A percentile compares a stretch with the other conserved stretches of the same genome.
Conservation (phyloP, 352 stramenopile genomes). For the Thalassiosira livingstoniorum region DNA sequence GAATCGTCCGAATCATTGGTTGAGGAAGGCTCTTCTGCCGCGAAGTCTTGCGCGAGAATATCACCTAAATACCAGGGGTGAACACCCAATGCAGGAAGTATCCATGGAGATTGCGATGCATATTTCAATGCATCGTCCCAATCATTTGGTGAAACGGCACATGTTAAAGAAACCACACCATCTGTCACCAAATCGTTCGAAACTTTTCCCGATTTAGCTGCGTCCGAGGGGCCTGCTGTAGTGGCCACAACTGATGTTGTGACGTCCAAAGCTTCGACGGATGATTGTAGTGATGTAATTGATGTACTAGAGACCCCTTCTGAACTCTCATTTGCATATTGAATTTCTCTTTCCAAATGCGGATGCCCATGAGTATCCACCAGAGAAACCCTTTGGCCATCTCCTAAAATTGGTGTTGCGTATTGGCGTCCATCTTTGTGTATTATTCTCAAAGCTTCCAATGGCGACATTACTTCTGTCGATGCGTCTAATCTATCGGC, state of each 20-base stretch:
- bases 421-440: constrained; percentile 5
- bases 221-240: not conserved
- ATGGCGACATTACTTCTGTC: constrained; percentile 30
- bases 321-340: constrained; percentile 40
- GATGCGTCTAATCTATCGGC: not conserved
- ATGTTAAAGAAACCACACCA: constrained; percentile 62
- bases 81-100: constrained; percentile 71
- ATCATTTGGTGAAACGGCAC: constrained; percentile 70
- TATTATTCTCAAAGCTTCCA: constrained; percentile 52
- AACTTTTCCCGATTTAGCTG: not conserved
- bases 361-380: constrained; percentile 83
- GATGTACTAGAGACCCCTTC: not conserved
- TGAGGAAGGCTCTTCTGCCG: not conserved
- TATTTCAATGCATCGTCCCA: constrained; percentile 72
- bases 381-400: constrained; percentile 40
- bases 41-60: constrained; percentile 19
- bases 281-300: constrained; percentile 11
- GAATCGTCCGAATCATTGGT: not conserved
- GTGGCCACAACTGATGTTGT: too few species aligned
- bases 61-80: constrained; percentile 82
- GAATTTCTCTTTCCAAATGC: constrained; percentile 70
- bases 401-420: not conserved
- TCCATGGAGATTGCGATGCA: constrained; percentile 60
- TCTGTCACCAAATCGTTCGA: not conserved
- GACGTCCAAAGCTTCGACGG: not conserved